Evolutionary conservation across 192 early-diverging fungal genomes (phyloP), one percentile per base, ranked within the genome.

Genomic region (Obelidium mucronatum): DNA sequence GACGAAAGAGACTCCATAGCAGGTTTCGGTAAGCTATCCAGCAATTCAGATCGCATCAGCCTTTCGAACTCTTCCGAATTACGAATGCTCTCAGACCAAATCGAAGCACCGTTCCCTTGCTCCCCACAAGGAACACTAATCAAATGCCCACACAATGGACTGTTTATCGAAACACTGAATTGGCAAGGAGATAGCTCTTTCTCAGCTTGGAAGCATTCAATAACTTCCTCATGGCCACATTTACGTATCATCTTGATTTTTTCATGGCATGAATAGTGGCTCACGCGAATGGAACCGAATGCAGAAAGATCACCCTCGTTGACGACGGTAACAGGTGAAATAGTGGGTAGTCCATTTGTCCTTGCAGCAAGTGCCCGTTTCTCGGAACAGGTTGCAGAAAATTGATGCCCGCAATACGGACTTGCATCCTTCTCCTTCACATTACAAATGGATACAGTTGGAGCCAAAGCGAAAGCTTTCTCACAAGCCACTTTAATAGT

Each of bases 351-450:
- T 59, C 40, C 35, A 30, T 8, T 36, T 15, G 36, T n/a, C 30
- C 36, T 26, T 6, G 22, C 34, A 5, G 24, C 69, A 24, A 72
- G 11, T 8, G 51, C 69, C 13, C 36, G 51, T 34, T 72, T 72
- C 30, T 72, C 69, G 11, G 54, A 34, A 34, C 69, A 72, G n/a
- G 39, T 17, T 15, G 40, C n/a, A 19, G 26, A 19, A 19, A 33
- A n/a, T 13, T 15, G 36, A 76, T 78, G 77, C 15, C 77, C 77
- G 36, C 77, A 78, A 39, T 19, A 59, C 4, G 77, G 77, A 68
- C 44, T 78, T 26, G 31, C 44, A 48, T 42, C 42, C 17, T 19
- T 40, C 22, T 62, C 39, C 19, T 34, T 15, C 35, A 53, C 37
- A 24, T 34, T 53, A 40, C 77, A 78, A 30, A 22, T 19, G 17